These are phyloP conservation scores for Psilocybe subaeruginosa DNA, from an alignment of 768 basidiomycete species.

Conservation along the genomic window DNA sequence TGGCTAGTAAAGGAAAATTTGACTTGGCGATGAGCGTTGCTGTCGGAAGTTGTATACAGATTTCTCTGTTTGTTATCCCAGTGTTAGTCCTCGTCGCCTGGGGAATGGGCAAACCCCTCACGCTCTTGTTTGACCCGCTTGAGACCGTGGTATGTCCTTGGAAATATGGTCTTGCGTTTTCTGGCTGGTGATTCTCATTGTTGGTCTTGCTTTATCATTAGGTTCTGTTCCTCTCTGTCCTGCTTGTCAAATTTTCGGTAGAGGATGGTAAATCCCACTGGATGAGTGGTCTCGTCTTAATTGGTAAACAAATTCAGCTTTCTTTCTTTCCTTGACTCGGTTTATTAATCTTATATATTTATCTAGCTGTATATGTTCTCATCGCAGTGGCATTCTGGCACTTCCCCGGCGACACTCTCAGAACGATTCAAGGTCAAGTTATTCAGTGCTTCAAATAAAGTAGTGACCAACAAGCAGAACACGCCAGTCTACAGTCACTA, in stretches of 20 bases:
- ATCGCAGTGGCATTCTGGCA: slow-evolving; percentile 43
- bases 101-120: slow-evolving; percentile 43
- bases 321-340: neutral
- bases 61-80: slow-evolving; percentile 45
- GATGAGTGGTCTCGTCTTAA: slow-evolving; percentile 44
- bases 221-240: slow-evolving; percentile 42
- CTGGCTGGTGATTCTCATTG: too few relatives aligned
- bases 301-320: slow-evolving; percentile 29
- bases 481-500: too few relatives aligned
- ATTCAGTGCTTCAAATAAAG: slow-evolving; percentile 27
- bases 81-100: slow-evolving; percentile 40
- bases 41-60: slow-evolving; percentile 46
- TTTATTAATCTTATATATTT: neutral
- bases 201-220: slow-evolving; percentile 1
- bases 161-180: too few relatives aligned
- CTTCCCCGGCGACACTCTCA: slow-evolving; percentile 36
- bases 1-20: slow-evolving; percentile 44
- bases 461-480: too few relatives aligned
- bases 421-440: slow-evolving; percentile 34
- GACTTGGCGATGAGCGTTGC: slow-evolving; percentile 46
- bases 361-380: slow-evolving; percentile 35
- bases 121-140: slow-evolving; percentile 40
- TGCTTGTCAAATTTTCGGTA: slow-evolving; percentile 45
- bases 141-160: slow-evolving; percentile 36
- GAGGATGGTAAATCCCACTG: slow-evolving; percentile 52